These are phyloP conservation scores for Xylaria grammica DNA, from an alignment of 495 filamentous ascomycete species.

Conservation along the genomic window DNA sequence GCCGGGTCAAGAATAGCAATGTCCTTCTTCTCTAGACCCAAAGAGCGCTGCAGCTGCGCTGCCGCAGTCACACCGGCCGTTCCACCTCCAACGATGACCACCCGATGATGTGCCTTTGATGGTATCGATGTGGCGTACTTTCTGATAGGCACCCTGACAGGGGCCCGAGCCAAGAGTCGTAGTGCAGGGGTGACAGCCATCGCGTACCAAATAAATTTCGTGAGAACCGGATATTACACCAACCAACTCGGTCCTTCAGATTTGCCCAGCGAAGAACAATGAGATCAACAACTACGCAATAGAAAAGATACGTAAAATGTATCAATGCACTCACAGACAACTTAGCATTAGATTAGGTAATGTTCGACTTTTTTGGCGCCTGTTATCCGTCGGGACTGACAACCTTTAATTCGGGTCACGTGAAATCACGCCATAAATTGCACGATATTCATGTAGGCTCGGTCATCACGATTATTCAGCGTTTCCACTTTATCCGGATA, in stretches of 20 bases:
- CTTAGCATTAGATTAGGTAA: too few species aligned
- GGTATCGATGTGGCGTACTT: constrained; percentile 38
- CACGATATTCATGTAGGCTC: too few species aligned
- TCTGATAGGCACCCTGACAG: constrained; percentile 23
- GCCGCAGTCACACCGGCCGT: constrained; percentile 65
- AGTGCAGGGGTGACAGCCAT: constrained; percentile 30
- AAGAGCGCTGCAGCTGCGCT: constrained; percentile 64
- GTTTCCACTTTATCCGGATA: not conserved
- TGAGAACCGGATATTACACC: not conserved
- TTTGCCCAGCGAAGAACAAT: not conserved
- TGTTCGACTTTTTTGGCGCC: constrained; percentile 1
- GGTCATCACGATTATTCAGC: not conserved
- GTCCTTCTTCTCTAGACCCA: constrained; percentile 62
- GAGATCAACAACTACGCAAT: not conserved
- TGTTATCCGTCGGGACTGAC: constrained; percentile 7
- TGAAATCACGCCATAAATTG: constrained; percentile 34
- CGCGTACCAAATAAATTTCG: not conserved
- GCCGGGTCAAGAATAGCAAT: constrained; percentile 72
- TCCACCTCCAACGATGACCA: constrained; percentile 69
- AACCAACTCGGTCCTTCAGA: not conserved
- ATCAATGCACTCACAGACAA: not conserved
- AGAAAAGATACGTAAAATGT: too few species aligned
- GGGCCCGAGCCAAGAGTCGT: constrained; percentile 31
- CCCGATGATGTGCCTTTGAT: constrained; percentile 56
- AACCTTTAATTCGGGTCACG: constrained; percentile 26